Base-by-base conservation (phyloP, 352 stramenopile species). In the Pythium dissimile region DNA sequence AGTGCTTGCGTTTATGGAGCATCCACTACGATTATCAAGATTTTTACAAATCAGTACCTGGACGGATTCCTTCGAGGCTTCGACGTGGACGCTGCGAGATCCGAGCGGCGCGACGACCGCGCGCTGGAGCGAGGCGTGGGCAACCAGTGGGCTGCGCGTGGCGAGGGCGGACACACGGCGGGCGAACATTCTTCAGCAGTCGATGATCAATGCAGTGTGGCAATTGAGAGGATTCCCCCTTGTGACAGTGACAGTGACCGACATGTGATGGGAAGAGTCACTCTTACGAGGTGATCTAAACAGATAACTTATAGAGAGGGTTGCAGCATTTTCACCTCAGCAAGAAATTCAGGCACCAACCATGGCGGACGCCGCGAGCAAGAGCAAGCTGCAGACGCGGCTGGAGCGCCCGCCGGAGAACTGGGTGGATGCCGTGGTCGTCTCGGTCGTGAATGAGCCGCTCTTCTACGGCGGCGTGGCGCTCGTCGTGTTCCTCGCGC, bases 351-450 rank as follows among this genome's bases (percentile, higher is more conserved):
- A 42, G 18, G 24, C 24, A 11, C 2, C 5, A 37, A 51, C 15
- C 11, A 62, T 62, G 60, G 32, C 21, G 32, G 38, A 51, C 12
- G 30, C 24, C 0, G 26, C 28, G 20, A 35, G 28, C 35, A 62
- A 53, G 20, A 51, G 37, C 10, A 56, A 43, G 27, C 63, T 71
- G 1, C 35, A 61, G 35, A 45, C 23, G 46, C 51, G 43, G 70
- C 51, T 91, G 57, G 64, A 73, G 62, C 69, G 74, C 38, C 73
- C 71, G 28, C 71, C 79, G 16, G 71, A 84, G 64, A 75, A 72
- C 57, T 92, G 80, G 80, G 73, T 75, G 32, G 83, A 89, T 56
- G 62, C 71, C 24, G 57, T 89, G 26, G 71, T 89, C 61, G 62
- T 87, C 23, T 69, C 71, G 13, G 55, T 92, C 43, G 46, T 87